Percentiles rank a stretch among this genome's conserved stretches.
Conservation (phyloP, 176 grass and related monocot genomes). For the Rhynchospora pubera region DNA sequence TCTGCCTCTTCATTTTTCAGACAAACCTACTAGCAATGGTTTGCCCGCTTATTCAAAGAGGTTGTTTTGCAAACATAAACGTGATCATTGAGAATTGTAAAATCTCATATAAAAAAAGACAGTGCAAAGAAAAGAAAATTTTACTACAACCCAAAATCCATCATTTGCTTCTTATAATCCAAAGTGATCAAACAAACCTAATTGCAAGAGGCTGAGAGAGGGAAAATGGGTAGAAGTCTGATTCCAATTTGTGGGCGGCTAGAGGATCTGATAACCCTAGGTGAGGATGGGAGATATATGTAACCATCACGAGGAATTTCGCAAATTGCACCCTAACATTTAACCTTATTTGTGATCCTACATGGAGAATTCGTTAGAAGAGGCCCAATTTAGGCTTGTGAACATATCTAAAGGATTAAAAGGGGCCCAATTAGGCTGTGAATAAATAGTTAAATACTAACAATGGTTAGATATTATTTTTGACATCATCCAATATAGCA, state of each 20-base stretch:
- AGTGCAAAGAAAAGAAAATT: background rate
- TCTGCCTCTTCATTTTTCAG: constrained; percentile 39
- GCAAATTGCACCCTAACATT: background rate
- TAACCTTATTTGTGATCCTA: background rate
- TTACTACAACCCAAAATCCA: too few species aligned
- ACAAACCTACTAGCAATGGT: background rate
- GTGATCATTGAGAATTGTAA: background rate
- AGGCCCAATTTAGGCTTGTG: background rate
- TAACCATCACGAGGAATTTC: background rate
- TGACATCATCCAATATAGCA: too few species aligned
- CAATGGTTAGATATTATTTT: too few species aligned
- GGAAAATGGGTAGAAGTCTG: background rate
- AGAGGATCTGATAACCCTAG: background rate
- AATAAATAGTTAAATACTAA: too few species aligned
- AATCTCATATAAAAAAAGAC: background rate
- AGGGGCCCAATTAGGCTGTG: too few species aligned
- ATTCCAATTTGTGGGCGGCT: background rate
- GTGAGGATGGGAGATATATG: background rate
- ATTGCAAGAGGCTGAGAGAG: background rate
- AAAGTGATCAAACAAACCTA: background rate
- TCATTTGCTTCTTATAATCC: background rate
- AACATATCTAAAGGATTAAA: background rate
- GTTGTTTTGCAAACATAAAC: background rate
- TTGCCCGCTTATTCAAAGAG: constrained; percentile 19
- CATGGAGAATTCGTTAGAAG: background rate